These are phyloP conservation scores for Suhomyces taliae DNA, from an alignment of 1,139 yeast genomes.

Conservation along the genomic window DNA sequence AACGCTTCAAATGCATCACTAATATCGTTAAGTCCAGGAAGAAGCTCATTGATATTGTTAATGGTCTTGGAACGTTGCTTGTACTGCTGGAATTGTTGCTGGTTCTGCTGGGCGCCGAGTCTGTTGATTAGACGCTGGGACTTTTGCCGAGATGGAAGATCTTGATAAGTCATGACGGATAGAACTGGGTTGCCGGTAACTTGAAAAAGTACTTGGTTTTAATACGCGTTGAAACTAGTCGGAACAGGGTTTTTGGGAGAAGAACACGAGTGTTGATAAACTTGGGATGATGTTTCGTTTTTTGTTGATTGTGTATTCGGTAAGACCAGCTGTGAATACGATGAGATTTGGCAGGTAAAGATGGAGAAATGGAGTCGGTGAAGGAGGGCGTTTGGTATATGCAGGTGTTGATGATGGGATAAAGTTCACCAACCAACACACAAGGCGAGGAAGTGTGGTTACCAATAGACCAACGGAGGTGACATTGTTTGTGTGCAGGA, in stretches of 20 bases:
- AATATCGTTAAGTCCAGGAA: constrained; percentile 89
- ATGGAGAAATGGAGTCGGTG: background rate
- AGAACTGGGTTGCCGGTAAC: background rate
- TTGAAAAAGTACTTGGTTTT: background rate
- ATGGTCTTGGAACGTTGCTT: constrained; percentile 35
- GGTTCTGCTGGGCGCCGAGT: constrained; percentile 27
- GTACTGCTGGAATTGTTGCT: constrained; percentile 35
- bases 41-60: constrained; percentile 45
- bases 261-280: background rate
- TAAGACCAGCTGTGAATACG: background rate
- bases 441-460: background rate
- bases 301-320: background rate
- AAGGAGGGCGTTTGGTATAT: background rate
- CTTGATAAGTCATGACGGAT: constrained; percentile 29
- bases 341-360: background rate
- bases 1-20: constrained; percentile 90
- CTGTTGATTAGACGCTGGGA: constrained; percentile 47
- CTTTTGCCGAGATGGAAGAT: constrained; percentile 49
- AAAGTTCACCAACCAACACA: no score
- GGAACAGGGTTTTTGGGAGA: background rate
- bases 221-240: background rate
- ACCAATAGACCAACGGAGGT: background rate
- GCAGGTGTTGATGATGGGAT: background rate
- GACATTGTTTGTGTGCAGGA: no score
- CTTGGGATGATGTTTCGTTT: background rate